phyloP scores from a whole-genome alignment of 129 eudicot species.

The Centrapalus pauciflorus region DNA sequence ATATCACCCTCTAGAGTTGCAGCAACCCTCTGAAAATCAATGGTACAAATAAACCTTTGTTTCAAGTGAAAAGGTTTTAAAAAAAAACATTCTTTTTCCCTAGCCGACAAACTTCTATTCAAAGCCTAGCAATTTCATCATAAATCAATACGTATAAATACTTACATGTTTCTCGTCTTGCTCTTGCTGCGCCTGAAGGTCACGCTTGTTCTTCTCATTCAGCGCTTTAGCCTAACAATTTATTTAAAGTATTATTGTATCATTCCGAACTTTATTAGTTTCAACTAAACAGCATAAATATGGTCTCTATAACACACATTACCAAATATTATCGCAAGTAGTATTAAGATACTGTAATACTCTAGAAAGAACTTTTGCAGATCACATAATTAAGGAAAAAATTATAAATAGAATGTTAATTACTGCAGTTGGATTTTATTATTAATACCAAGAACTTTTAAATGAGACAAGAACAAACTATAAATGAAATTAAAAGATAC shows the following conservation, averaged over 20 bases:
- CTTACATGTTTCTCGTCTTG: conserved; percentile 94
- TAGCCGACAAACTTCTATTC: neutral
- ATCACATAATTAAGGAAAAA: neutral
- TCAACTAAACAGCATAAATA: no score
- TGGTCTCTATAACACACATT: no score
- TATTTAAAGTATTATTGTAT: neutral
- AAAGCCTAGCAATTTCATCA: neutral
- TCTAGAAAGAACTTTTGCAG: neutral
- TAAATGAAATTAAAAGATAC: conserved; percentile 28
- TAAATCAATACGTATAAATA: conserved; percentile 1
- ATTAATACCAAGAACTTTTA: no score
- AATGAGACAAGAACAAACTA: conserved; percentile 2
- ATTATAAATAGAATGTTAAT: neutral
- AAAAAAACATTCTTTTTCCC: neutral
- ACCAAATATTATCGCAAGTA: neutral
- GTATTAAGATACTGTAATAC: neutral
- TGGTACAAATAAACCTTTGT: neutral
- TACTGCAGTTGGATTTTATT: no score
- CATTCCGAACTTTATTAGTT: no score
- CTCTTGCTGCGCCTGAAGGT: conserved; percentile 66
- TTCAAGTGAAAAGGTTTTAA: neutral
- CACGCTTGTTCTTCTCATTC: conserved; percentile 82
- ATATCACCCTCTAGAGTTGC: conserved; percentile 59
- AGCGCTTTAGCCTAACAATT: conserved; percentile 68
- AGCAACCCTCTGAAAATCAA: conserved; percentile 61